Conservation (phyloP, 306 rosid species). For the Elaeagnus macrophylla region DNA sequence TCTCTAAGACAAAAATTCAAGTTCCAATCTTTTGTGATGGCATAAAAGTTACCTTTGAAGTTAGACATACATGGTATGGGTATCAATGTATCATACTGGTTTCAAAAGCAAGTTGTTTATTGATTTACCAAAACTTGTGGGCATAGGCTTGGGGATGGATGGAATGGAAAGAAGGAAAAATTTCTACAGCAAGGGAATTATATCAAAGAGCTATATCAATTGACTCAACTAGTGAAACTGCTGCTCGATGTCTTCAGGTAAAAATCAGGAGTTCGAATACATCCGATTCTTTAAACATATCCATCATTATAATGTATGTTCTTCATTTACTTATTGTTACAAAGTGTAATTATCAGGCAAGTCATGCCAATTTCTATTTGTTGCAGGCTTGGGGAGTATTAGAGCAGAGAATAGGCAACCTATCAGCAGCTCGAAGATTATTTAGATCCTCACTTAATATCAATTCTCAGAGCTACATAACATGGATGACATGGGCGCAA, state of each 20-base stretch:
- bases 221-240: constrained; percentile 61
- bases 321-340: neutral
- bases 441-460: constrained; percentile 72
- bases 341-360: neutral
- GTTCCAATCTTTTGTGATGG: neutral
- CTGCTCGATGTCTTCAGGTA: constrained; percentile 99
- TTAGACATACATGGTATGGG: neutral
- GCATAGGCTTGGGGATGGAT: constrained; percentile 99
- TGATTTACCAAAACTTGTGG: constrained; percentile 16
- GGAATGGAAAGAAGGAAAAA: constrained; percentile 98
- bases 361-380: neutral
- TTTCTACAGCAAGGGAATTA: constrained; percentile 62
- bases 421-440: constrained; percentile 69
- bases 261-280: no score
- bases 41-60: neutral
- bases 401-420: constrained; percentile 74
- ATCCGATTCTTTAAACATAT: no score
- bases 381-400: constrained; percentile 98
- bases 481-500: constrained; percentile 99
- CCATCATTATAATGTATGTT: no score
- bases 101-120: constrained; percentile 16
- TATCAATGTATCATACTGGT: neutral
- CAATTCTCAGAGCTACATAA: constrained; percentile 86
- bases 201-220: constrained; percentile 64
- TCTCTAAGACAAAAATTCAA: neutral